Base-by-base conservation (phyloP, 2,329 filamentous ascomycete genomes). In the Dothiorella sarmentorum region DNA sequence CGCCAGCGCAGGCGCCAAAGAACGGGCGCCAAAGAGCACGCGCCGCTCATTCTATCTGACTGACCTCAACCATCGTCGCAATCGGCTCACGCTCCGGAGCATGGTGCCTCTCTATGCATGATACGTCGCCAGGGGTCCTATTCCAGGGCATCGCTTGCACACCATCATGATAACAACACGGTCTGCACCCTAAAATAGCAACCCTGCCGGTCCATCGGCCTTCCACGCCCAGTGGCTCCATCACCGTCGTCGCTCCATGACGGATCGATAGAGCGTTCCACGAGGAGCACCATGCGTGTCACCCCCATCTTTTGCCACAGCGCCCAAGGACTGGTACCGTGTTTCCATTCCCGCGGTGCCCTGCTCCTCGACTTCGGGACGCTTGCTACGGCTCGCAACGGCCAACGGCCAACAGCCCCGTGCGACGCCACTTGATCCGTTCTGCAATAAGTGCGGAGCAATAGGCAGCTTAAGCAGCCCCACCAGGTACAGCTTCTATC, bases 101-200 rank as follows among this genome's bases (percentile, higher is more conserved):
- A 24, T 18, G 18, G 24, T 29, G 24, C 24, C 42, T 26, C 18
- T 26, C 18, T 5, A 26, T 17, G 43, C 43, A 45, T 45, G 7
- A n/a, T 26, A 29, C 13, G 24, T n/a, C 22, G n/a, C 22, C 49
- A 53, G 33, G 49, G 49, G 33, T 53, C 31, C n/a, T 31, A 20
- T 45, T n/a, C 49, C 35, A 40, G 33, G 33, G 15, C 49, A 37
- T 53, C 49, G 49, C 49, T 53, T 53, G 35, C 49, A 53, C n/a
- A 40, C 49, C 49, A 17, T 29, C 49, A 29, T 53, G 49, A 53
- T 53, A 53, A 40, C 49, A 17, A 53, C 47, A 52, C 47, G 47
- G 47, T 20, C 47, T 52, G 47, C 47, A 52, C 7, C 29, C 49
- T 53, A 53, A 53, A 53, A 53, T 53, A 53, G 49, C 35, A 31